phyloP scores from a whole-genome alignment of 257 asterid genomes.

The Solanum chmielewskii region DNA sequence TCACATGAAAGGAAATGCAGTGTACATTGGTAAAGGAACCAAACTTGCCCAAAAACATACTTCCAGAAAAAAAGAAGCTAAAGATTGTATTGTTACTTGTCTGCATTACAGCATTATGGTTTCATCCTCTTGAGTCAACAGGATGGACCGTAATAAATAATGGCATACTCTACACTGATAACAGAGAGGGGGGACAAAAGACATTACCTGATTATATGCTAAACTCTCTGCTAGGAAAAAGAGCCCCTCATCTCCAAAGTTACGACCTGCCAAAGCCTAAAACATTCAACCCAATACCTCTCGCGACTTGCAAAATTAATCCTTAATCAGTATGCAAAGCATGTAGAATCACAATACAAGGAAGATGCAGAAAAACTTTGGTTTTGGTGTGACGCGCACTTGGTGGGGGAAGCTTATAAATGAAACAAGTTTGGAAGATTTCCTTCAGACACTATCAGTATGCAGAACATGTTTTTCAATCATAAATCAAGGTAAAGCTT shows the following conservation, averaged over 20 bases:
- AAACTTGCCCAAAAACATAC: not conserved
- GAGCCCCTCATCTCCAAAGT: conserved; percentile 89
- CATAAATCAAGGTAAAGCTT: not conserved
- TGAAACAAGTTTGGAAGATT: not conserved
- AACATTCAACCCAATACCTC: not conserved
- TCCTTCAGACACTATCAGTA: not conserved
- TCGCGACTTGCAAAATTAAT: not conserved
- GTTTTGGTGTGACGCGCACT: not conserved
- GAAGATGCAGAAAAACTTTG: not conserved
- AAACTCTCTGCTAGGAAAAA: conserved; percentile 89
- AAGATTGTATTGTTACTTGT: not conserved
- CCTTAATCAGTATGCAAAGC: not conserved
- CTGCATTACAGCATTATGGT: not conserved
- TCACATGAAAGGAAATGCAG: not conserved
- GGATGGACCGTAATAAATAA: not conserved
- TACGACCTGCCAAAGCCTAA: conserved; percentile 47
- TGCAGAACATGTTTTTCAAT: not conserved
- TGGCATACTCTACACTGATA: not conserved
- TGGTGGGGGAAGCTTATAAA: not conserved
- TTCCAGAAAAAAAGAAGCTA: not conserved
- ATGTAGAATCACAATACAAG: not conserved
- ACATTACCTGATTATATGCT: conserved; percentile 76
- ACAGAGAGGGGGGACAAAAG: not conserved
- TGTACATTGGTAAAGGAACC: conserved; percentile 1
- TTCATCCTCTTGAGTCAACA: not conserved